phyloP scores from a whole-genome alignment of 139 green algal genomes.

The Auxenochlorella pyrenoidosa region DNA sequence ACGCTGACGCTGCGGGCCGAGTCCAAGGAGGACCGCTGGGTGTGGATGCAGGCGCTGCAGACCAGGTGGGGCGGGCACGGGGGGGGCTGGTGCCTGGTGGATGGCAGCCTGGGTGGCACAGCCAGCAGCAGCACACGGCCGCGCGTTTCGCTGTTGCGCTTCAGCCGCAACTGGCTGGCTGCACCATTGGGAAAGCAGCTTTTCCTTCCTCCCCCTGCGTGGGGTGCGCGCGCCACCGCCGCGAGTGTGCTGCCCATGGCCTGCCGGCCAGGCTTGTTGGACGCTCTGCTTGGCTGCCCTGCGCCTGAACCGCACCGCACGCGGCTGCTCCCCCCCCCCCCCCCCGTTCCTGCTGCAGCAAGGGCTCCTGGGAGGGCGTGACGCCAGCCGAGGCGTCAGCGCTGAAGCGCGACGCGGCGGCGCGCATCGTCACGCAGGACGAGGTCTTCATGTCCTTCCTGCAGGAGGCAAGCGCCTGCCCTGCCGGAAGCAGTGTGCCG shows the following conservation, averaged over 20 bases:
- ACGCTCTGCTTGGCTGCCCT: too few species aligned
- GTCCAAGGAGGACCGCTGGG: constrained; percentile 68
- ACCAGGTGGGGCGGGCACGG: constrained; percentile 6
- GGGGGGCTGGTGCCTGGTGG: background rate
- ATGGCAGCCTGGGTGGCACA: too few species aligned
- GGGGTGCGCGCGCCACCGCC: too few species aligned
- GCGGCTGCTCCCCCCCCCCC: background rate
- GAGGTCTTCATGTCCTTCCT: constrained; percentile 44
- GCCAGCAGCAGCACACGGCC: too few species aligned
- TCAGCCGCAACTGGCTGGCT: too few species aligned
- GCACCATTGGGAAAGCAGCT: too few species aligned
- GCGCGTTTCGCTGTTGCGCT: too few species aligned
- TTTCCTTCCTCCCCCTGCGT: too few species aligned
- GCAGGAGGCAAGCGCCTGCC: background rate
- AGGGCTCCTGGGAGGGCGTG: constrained; percentile 46
- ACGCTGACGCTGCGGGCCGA: constrained; percentile 72
- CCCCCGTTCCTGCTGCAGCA: background rate
- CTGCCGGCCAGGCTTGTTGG: too few species aligned
- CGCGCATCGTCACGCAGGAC: constrained; percentile 35
- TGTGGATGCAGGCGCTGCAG: constrained; percentile 66
- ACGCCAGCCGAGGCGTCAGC: constrained; percentile 28
- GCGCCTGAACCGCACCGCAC: too few species aligned
- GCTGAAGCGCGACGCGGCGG: constrained; percentile 10
- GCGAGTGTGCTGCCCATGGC: too few species aligned
- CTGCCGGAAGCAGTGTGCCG: background rate